These are phyloP conservation scores for Echria macrotheca DNA, from an alignment of 495 filamentous ascomycete genomes.

Conservation along the genomic window DNA sequence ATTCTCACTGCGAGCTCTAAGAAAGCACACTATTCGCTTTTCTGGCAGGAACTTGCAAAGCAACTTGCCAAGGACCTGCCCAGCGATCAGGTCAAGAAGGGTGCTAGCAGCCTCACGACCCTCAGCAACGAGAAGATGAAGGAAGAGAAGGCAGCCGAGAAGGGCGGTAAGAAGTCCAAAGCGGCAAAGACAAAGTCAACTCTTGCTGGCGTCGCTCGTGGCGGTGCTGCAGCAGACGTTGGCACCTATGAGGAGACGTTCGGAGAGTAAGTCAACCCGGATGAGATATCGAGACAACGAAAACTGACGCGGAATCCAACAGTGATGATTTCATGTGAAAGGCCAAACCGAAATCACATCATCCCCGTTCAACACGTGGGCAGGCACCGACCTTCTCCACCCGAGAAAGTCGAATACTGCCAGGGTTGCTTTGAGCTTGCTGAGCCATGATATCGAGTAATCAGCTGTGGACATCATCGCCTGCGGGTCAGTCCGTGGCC, in stretches of 20 bases:
- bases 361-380: too few species aligned
- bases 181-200: conserved; percentile 88
- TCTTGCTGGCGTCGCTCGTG: conserved; percentile 54
- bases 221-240: conserved; percentile 65
- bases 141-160: conserved; percentile 93
- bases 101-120: conserved; percentile 75
- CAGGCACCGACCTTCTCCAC: too few species aligned
- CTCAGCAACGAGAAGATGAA: conserved; percentile 97
- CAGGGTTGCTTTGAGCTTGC: too few species aligned
- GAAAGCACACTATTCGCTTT: conserved; percentile 84
- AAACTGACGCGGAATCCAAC: conserved; percentile 18
- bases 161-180: conserved; percentile 94
- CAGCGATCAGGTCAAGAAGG: conserved; percentile 91
- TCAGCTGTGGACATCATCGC: too few species aligned
- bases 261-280: conserved; percentile 64
- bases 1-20: conserved; percentile 67
- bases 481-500: too few species aligned
- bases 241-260: conserved; percentile 66
- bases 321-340: conserved; percentile 52
- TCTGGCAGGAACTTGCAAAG: conserved; percentile 87
- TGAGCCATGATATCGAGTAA: too few species aligned
- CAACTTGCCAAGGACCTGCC: conserved; percentile 80
- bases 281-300: too few species aligned
- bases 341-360: too few species aligned
- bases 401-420: too few species aligned